phyloP scores from a whole-genome alignment of 768 basidiomycete genomes.

The Mycena crocata region DNA sequence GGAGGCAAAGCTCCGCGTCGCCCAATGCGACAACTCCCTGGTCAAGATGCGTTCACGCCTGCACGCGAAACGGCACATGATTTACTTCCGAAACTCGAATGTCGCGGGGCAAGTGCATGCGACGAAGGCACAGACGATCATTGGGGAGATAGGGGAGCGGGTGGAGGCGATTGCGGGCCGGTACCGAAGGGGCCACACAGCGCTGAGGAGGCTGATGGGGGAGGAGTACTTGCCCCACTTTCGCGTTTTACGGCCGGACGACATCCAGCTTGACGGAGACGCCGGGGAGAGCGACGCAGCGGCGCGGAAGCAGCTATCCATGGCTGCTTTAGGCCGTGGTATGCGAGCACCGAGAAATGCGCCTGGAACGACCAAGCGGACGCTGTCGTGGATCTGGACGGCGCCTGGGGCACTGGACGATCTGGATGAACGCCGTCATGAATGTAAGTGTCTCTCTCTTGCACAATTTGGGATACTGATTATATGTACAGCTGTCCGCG shows the following conservation, averaged over 20 bases:
- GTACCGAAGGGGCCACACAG: background rate
- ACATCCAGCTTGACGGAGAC: background rate
- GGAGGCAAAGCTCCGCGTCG: too few relatives aligned
- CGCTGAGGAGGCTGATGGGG: background rate
- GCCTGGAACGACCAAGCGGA: background rate
- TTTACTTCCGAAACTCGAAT: slow-evolving; percentile 24
- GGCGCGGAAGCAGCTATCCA: slow-evolving; percentile 4
- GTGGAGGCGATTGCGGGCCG: background rate
- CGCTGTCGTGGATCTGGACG: background rate
- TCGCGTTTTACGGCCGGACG: background rate
- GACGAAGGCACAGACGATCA: background rate
- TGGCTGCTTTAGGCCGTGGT: background rate
- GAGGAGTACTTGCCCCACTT: background rate
- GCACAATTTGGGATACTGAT: too few relatives aligned
- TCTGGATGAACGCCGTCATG: background rate
- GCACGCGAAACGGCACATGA: slow-evolving; percentile 34
- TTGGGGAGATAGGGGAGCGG: background rate
- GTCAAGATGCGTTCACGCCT: too few relatives aligned
- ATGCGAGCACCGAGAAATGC: background rate
- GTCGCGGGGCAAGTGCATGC: background rate
- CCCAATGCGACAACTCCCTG: too few relatives aligned
- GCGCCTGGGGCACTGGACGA: background rate
- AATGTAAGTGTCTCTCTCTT: slow-evolving; percentile 4
- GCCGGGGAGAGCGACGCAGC: background rate
- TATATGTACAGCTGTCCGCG: too few relatives aligned